Conservation (phyloP, 2,329 filamentous ascomycete species). For the Fusarium austroafricanum region DNA sequence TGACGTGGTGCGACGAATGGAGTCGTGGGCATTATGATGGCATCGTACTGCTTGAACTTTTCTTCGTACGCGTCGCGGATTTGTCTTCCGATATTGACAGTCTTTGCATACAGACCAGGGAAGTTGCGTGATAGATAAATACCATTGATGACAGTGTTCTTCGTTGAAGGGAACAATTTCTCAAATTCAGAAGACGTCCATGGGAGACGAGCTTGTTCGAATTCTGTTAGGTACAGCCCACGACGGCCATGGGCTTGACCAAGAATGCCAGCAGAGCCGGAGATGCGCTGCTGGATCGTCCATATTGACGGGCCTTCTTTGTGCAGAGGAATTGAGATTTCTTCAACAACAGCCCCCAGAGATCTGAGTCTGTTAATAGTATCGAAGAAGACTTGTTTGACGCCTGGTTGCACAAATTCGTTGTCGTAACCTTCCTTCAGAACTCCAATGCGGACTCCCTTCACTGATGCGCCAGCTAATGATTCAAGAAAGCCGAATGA, state of each 20-base stretch:
- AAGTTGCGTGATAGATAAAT: constrained; percentile 58
- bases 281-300: constrained; percentile 61
- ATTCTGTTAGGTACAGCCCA: constrained; percentile 61
- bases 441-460: constrained; percentile 55
- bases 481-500: constrained; percentile 37
- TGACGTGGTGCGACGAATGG: constrained; percentile 60
- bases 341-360: constrained; percentile 61
- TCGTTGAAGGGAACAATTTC: constrained; percentile 63
- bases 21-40: constrained; percentile 62
- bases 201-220: constrained; percentile 60
- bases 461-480: background rate
- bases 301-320: constrained; percentile 61
- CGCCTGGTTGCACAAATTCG: constrained; percentile 52
- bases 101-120: constrained; percentile 60
- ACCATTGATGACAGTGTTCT: constrained; percentile 66
- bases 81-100: constrained; percentile 60
- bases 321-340: constrained; percentile 63
- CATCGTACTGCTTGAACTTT: constrained; percentile 55
- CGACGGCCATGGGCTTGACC: constrained; percentile 59
- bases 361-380: constrained; percentile 56
- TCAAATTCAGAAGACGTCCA: constrained; percentile 62
- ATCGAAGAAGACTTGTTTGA: constrained; percentile 55
- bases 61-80: constrained; percentile 60
- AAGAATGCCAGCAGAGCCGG: constrained; percentile 57
- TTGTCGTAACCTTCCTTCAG: constrained; percentile 59